phyloP scores from a whole-genome alignment of 371 early-diverging fungal species.

The Mucor saturninus region DNA sequence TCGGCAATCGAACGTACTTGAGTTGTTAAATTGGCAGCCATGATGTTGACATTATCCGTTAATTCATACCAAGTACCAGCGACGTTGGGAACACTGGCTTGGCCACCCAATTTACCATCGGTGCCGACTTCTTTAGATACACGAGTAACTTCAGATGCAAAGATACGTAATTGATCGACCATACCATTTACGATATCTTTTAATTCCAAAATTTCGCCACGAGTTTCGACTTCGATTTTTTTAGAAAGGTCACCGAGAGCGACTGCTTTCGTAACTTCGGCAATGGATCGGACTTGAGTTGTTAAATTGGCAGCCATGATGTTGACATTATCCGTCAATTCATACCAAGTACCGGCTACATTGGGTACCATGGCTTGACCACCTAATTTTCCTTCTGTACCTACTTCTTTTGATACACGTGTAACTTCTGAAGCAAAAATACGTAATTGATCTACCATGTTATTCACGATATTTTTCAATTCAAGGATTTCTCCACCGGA shows the following conservation, averaged over 20 bases:
- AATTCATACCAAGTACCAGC: constrained; percentile 58
- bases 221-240: constrained; percentile 66
- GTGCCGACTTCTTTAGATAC: constrained; percentile 61
- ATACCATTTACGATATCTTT: constrained; percentile 75
- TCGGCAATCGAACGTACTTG: constrained; percentile 65
- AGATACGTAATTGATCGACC: constrained; percentile 63
- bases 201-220: constrained; percentile 69
- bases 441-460: constrained; percentile 54
- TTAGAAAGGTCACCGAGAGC: constrained; percentile 64
- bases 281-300: constrained; percentile 58
- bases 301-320: constrained; percentile 54
- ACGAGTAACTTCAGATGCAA: constrained; percentile 52
- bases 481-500: constrained; percentile 43
- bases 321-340: constrained; percentile 57
- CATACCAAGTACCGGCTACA: constrained; percentile 58
- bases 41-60: constrained; percentile 55
- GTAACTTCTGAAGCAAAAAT: constrained; percentile 51
- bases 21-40: constrained; percentile 53
- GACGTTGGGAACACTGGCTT: constrained; percentile 45
- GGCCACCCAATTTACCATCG: constrained; percentile 60
- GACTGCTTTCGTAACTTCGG: constrained; percentile 58
- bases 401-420: constrained; percentile 51
- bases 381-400: constrained; percentile 55
- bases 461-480: constrained; percentile 44
- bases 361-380: constrained; percentile 42